Conservation (phyloP, 345 rosid species). For the Euclidium syriacum region DNA sequence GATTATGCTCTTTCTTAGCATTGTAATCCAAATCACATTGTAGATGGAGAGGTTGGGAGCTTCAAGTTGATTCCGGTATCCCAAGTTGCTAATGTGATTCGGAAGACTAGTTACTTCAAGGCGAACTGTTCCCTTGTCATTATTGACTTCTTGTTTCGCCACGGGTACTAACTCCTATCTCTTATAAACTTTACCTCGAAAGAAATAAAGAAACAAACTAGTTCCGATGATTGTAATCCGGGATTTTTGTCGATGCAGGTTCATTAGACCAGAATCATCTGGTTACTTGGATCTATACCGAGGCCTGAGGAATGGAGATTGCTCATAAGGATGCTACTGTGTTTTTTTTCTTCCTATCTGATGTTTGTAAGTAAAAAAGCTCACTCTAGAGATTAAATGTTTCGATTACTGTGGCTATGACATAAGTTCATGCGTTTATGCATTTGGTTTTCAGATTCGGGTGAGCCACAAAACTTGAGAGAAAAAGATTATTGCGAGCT, state of each 20-base stretch:
- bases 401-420: background rate
- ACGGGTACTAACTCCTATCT: slow-evolving; percentile 52
- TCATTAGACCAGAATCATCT: slow-evolving; percentile 53
- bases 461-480: no score
- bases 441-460: background rate
- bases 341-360: background rate
- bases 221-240: no score
- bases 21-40: slow-evolving; percentile 3
- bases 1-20: background rate
- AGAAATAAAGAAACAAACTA: background rate
- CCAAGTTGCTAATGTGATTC: slow-evolving; percentile 59
- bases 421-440: background rate
- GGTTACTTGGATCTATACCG: slow-evolving; percentile 69
- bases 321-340: slow-evolving; percentile 33
- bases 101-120: slow-evolving; percentile 68
- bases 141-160: slow-evolving; percentile 82
- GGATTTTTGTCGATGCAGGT: slow-evolving; percentile 44
- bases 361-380: background rate
- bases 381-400: background rate
- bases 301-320: slow-evolving; percentile 53
- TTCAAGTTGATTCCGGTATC: slow-evolving; percentile 66
- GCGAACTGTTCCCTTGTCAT: slow-evolving; percentile 79
- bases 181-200: background rate
- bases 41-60: slow-evolving; percentile 96
- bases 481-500: no score